Conservation (phyloP, 192 early-diverging fungal genomes). For the Linnemannia elongata region DNA sequence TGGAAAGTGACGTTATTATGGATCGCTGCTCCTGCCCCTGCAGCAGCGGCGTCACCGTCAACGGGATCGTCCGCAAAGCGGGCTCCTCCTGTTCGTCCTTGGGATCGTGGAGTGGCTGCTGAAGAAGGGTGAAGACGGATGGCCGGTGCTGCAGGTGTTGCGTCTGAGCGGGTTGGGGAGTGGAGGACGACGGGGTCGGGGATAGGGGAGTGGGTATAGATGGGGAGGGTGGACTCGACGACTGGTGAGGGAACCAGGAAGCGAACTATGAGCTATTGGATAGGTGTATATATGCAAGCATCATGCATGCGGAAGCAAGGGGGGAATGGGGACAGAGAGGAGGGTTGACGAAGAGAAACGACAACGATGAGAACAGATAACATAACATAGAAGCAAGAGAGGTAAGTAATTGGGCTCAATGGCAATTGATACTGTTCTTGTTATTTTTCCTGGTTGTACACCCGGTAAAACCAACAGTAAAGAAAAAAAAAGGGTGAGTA, state of each 20-base stretch:
- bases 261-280: slow-evolving; percentile 26
- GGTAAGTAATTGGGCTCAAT: not conserved
- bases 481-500: not conserved
- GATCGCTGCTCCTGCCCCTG: not conserved
- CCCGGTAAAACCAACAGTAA: not conserved
- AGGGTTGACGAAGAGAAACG: not conserved
- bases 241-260: slow-evolving; percentile 41
- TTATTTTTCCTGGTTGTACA: not conserved
- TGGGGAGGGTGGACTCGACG: slow-evolving; percentile 33
- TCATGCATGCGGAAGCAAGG: not conserved
- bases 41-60: not conserved
- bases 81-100: slow-evolving; percentile 2
- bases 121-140: slow-evolving; percentile 36
- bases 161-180: slow-evolving; percentile 26
- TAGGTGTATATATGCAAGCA: not conserved
- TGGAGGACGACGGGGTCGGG: slow-evolving; percentile 29
- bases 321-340: not conserved
- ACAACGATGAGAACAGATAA: not conserved
- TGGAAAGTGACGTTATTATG: slow-evolving; percentile 39
- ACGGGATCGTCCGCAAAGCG: slow-evolving; percentile 25
- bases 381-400: not conserved
- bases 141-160: slow-evolving; percentile 26
- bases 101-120: not conserved
- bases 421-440: not conserved
- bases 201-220: slow-evolving; percentile 48